Conservation (phyloP, 2,329 filamentous ascomycete genomes). For the Thyridium curvatum region DNA sequence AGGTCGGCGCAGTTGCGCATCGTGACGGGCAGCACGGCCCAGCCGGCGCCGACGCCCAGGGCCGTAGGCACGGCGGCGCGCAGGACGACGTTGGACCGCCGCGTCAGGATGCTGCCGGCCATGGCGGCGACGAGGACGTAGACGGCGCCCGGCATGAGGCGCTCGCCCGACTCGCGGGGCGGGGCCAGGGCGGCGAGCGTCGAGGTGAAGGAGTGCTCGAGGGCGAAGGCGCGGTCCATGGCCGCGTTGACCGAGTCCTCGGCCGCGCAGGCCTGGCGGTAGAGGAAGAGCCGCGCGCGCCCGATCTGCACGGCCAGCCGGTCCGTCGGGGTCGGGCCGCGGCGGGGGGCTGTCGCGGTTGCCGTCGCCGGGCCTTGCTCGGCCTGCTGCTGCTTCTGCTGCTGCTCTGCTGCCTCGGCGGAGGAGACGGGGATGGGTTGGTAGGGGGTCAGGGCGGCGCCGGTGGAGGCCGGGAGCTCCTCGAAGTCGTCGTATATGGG, state of each 20-base stretch:
- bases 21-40: constrained; percentile 80
- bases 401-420: constrained; percentile 19
- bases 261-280: constrained; percentile 64
- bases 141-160: constrained; percentile 79
- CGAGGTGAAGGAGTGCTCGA: constrained; percentile 84
- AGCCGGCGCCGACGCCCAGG: constrained; percentile 76
- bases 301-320: constrained; percentile 80
- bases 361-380: not conserved
- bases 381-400: constrained; percentile 24
- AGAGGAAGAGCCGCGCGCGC: constrained; percentile 71
- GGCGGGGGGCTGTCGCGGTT: not conserved
- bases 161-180: constrained; percentile 77
- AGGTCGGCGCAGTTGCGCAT: constrained; percentile 84
- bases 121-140: constrained; percentile 93
- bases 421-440: constrained; percentile 13
- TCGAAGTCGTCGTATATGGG: constrained; percentile 77
- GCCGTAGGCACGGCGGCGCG: constrained; percentile 70
- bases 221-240: constrained; percentile 73
- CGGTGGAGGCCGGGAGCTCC: constrained; percentile 14
- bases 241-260: constrained; percentile 80
- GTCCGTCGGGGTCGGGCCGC: constrained; percentile 75
- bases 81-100: constrained; percentile 80
- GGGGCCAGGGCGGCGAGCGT: constrained; percentile 87
- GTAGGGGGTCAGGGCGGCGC: constrained; percentile 9
- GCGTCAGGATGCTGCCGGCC: constrained; percentile 85